phyloP scores from a whole-genome alignment of 1,284 basidiomycete genomes.

The Rhodotorula sp. region DNA sequence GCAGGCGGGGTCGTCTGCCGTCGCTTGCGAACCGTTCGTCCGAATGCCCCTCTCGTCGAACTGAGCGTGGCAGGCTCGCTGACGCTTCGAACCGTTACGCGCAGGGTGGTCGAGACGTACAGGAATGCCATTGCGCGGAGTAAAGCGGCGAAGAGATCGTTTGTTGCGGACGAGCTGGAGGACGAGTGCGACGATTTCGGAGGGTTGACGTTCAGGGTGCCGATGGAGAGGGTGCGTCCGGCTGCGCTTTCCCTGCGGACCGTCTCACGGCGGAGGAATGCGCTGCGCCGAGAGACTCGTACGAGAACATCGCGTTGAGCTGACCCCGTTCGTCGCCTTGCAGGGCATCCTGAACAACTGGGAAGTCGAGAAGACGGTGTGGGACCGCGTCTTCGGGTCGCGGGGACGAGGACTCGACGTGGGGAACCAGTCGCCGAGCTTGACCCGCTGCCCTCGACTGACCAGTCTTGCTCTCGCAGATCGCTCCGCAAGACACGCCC shows the following conservation, averaged over 20 bases:
- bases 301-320: not conserved
- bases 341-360: conserved; percentile 88
- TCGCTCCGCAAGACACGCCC: conserved; percentile 57
- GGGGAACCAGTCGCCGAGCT: not conserved
- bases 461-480: not conserved
- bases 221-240: conserved; percentile 75
- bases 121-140: conserved; percentile 77
- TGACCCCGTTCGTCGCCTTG: not conserved
- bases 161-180: conserved; percentile 73
- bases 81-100: not conserved
- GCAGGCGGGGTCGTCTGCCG: not conserved
- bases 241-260: not conserved
- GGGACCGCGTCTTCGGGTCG: conserved; percentile 78
- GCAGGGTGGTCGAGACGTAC: conserved; percentile 52
- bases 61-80: not conserved
- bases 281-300: not conserved
- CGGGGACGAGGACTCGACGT: conserved; percentile 27
- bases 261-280: no score
- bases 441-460: not conserved
- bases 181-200: conserved; percentile 71
- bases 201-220: conserved; percentile 72
- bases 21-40: not conserved
- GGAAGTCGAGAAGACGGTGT: conserved; percentile 86
- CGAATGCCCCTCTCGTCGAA: not conserved
- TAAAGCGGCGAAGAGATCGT: conserved; percentile 72